Evolutionary conservation across 768 basidiomycete species (phyloP), one percentile per base, ranked within the genome.

Genomic region (Cantharellus cinnabarinus): DNA sequence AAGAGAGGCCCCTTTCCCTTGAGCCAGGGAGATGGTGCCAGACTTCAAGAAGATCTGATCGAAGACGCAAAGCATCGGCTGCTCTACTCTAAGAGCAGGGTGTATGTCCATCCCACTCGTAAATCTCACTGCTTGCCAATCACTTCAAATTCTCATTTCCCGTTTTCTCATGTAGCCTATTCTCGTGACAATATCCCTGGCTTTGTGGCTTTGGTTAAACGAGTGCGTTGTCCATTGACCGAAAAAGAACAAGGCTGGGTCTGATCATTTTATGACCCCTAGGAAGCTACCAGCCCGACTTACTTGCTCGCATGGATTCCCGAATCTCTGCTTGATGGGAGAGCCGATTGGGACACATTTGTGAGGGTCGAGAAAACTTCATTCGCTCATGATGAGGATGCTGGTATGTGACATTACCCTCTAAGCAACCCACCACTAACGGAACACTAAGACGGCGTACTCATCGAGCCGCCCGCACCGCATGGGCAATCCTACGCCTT

Each of bases 241-340:
- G 14, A 20, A 10, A 10, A 20, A 10, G 10, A 48, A 48, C 10
- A 20, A 29, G 20, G 20, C 20, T 29, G 20, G 20, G 20, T 29
- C 20, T 29, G 20, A 10, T 54, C 52, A 10, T 7, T 10, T 35
- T 39, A 35, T 40, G 42, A 7, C 58, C 38, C 34, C 2, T 37
- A 58, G 40, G 50, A 51, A 56, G 52, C 56, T 41, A 57, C 42
- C 2, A 57, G 41, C 67, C 82, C 88, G 5, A 79, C 75, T 2
- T 86, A 89, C 68, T 73, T 93, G 3, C 75, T 97, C 1, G 86
- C 88, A 2, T 98, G 94, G 94, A 86, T 97, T 48, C 94, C 94
- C 37, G 88, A 95, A 66, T 76, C 78, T 2, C 69, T 95, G 42
- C 72, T 95, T 57, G 80, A 85, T 60, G 89, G 90, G 2, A 69